Conservation (phyloP, 495 filamentous ascomycete genomes). For the Penicillium simplicissimum region DNA sequence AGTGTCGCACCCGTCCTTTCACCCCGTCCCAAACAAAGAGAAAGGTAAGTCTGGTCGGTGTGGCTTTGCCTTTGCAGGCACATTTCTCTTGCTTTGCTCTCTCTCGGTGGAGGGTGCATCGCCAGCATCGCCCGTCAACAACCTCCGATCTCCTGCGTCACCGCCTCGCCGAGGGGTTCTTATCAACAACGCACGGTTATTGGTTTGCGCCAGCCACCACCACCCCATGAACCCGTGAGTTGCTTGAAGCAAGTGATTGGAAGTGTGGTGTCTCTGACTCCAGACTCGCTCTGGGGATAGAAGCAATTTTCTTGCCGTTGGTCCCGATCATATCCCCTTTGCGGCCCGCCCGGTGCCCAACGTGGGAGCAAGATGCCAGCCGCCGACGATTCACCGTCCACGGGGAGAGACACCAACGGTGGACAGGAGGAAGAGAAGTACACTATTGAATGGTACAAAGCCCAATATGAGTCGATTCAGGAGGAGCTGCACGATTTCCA, state of each 20-base stretch:
- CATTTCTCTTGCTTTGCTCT: slow-evolving; percentile 16
- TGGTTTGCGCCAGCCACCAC: slow-evolving; percentile 20
- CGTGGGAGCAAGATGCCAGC: slow-evolving; percentile 46
- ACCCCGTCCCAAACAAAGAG: neutral
- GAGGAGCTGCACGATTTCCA: slow-evolving; percentile 93
- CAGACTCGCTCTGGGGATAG: slow-evolving; percentile 1
- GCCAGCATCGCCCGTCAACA: slow-evolving; percentile 17
- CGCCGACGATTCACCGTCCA: slow-evolving; percentile 66
- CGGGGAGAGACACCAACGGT: slow-evolving; percentile 57
- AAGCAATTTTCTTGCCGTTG: slow-evolving; percentile 17
- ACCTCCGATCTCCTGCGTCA: slow-evolving; percentile 38
- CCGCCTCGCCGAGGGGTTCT: slow-evolving; percentile 43
- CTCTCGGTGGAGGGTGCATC: slow-evolving; percentile 23
- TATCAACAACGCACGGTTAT: slow-evolving; percentile 34
- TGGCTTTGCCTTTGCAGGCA: slow-evolving; percentile 8
- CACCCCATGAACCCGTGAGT: slow-evolving; percentile 22
- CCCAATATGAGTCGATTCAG: slow-evolving; percentile 92
- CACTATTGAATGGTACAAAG: slow-evolving; percentile 88
- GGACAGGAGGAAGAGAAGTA: slow-evolving; percentile 64
- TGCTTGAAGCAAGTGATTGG: neutral
- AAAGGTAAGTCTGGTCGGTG: slow-evolving; percentile 17
- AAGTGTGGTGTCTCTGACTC: neutral
- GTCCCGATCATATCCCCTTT: slow-evolving; percentile 20
- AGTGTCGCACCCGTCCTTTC: neutral
- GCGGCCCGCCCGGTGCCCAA: slow-evolving; percentile 36